Evolutionary conservation across 2,329 filamentous ascomycete genomes (phyloP).

Genomic region (Diplocarpon mali): DNA sequence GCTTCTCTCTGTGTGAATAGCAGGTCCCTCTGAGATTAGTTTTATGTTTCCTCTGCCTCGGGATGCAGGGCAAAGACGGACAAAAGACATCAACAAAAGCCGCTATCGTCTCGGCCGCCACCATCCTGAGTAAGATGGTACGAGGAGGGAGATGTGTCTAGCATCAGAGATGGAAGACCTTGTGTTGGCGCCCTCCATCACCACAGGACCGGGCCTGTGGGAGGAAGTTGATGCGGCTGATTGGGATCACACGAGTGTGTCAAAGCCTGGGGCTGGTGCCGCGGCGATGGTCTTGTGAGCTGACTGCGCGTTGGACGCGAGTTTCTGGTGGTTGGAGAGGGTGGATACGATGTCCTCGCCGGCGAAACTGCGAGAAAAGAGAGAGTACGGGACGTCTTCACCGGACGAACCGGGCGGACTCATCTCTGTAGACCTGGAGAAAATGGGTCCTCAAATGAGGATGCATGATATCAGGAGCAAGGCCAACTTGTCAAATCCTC

Average conservation of each 20-base stretch:
- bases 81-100: conserved; percentile 97
- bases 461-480: conserved; percentile 23
- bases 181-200: conserved; percentile 28
- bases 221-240: conserved; percentile 59
- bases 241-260: conserved; percentile 40
- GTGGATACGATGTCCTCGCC: conserved; percentile 33
- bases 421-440: conserved; percentile 20
- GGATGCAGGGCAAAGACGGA: conserved; percentile 63
- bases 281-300: conserved; percentile 38
- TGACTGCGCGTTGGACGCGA: conserved; percentile 24
- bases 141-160: conserved; percentile 20
- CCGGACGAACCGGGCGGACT: conserved; percentile 19
- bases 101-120: conserved; percentile 53
- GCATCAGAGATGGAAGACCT: conserved; percentile 20
- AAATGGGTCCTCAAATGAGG: conserved; percentile 7
- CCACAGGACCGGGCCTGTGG: conserved; percentile 27
- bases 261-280: conserved; percentile 38
- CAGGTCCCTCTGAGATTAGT: conserved; percentile 83
- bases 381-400: conserved; percentile 38
- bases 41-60: conserved; percentile 76
- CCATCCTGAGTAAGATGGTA: conserved; percentile 23
- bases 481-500: conserved; percentile 22
- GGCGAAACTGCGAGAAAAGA: conserved; percentile 25
- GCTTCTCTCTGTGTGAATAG: conserved; percentile 65
- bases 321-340: conserved; percentile 28